A percentile compares a stretch with the other conserved stretches of the same genome.
Conservation (phyloP, 768 basidiomycete species). For the Suillus hirtellus region DNA sequence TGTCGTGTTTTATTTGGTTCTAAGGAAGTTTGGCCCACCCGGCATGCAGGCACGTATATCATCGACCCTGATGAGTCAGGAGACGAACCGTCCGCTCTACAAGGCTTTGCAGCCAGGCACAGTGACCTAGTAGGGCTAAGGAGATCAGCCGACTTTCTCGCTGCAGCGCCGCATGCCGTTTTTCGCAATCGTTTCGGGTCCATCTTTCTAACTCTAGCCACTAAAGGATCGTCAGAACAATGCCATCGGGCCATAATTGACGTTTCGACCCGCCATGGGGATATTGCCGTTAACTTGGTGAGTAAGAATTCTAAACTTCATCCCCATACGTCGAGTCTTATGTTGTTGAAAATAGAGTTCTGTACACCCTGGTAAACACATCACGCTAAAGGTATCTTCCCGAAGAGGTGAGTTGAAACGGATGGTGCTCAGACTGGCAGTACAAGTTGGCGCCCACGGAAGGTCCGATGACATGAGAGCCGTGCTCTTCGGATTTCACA, state of each 20-base stretch:
- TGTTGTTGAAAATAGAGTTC: constrained; percentile 15
- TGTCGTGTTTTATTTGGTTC: background rate
- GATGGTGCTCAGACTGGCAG: background rate
- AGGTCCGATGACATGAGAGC: background rate
- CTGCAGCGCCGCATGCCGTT: constrained; percentile 27
- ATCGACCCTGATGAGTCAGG: constrained; percentile 40
- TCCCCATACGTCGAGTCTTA: constrained; percentile 6
- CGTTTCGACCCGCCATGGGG: constrained; percentile 38
- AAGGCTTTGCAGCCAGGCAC: constrained; percentile 10
- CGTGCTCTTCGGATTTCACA: constrained; percentile 6
- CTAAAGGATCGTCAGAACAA: constrained; percentile 35
- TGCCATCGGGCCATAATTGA: constrained; percentile 37
- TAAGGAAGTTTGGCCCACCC: background rate
- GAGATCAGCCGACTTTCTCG: constrained; percentile 23
- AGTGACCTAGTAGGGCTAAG: constrained; percentile 24
- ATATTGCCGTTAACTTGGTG: constrained; percentile 29
- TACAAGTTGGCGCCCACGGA: background rate
- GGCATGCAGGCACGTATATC: constrained; percentile 39
- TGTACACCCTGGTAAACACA: constrained; percentile 6
- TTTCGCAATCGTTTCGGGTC: constrained; percentile 43
- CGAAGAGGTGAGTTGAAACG: constrained; percentile 9
- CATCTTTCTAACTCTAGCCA: constrained; percentile 40
- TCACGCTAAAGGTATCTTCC: constrained; percentile 9
- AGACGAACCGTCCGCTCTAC: constrained; percentile 17
- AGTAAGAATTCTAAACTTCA: constrained; percentile 7